Evolutionary conservation across 805 yeast genomes (phyloP), one percentile per base, ranked within the genome.

Genomic region (Teunomyces atbi): DNA sequence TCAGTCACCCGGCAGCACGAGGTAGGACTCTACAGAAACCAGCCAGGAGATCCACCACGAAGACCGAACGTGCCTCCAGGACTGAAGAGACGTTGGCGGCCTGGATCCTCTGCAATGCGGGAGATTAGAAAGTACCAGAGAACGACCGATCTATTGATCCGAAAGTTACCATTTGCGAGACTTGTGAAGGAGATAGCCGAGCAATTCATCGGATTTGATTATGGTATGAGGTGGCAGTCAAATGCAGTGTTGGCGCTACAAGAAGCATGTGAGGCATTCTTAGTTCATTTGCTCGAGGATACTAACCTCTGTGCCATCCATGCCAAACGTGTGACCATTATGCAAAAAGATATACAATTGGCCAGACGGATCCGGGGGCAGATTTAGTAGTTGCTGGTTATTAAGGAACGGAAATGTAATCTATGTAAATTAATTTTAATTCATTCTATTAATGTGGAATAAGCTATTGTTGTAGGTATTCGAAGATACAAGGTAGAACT

Each of bases 271-370:
- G 95, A 86, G 59, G 91, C 92, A 1, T 86, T 81, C 51, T 62
- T 86, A 49, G 83, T 86, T 10, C 86, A 86, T 45, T 65, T 86
- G 32, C 68, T 86, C 42, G 94, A 86, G 58, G 94, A 86, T 60
- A 86, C 91, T 3, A 86, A 86, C 55, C 60, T 86, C 32, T 73
- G 89, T 62, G 94, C 94, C 11, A 66, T 86, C 32, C 94, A 86
- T 64, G 91, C 90, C 1, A 85, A 83, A 58, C 68, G 95, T 55
- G 89, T 86, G n/a, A 86, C 95, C 0, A 84, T 86, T 28, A 86
- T 86, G 92, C 86, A 84, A 57, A 85, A 83, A 62, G 95, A 86
- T 60, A 82, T 86, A 50, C 91, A 86, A 58, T 68, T 86, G 53
- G 94, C 94, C 3, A 76, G 94, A 68, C 73, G 92, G 63, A 79